Percentiles rank a stretch among this genome's conserved stretches.
These are phyloP conservation scores for Xylariales sp. DNA, from an alignment of 2,329 filamentous ascomycete species.

Conservation along the genomic window DNA sequence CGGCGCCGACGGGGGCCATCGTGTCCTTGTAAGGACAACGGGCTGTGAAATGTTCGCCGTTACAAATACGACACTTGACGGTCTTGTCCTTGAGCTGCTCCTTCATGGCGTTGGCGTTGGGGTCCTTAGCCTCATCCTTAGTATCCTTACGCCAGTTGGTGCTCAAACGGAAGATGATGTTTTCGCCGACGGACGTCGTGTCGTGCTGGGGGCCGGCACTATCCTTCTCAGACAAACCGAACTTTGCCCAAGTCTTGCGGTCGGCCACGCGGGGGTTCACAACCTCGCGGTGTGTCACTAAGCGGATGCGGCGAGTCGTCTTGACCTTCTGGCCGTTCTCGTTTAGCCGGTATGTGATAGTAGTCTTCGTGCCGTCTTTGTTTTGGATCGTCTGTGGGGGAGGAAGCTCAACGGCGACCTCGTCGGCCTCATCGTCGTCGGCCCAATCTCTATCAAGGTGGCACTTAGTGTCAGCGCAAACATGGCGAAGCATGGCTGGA, in stretches of 20 bases:
- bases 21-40: slow-evolving; percentile 99
- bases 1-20: slow-evolving; percentile 86
- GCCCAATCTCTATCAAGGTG: slow-evolving; percentile 77
- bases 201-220: slow-evolving; percentile 83
- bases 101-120: slow-evolving; percentile 79
- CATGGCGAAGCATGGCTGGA: not conserved
- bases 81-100: slow-evolving; percentile 97
- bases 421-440: slow-evolving; percentile 91
- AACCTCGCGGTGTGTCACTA: slow-evolving; percentile 88
- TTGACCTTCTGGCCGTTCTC: slow-evolving; percentile 97
- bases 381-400: slow-evolving; percentile 90
- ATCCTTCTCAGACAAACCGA: slow-evolving; percentile 90
- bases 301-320: slow-evolving; percentile 94
- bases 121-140: slow-evolving; percentile 80
- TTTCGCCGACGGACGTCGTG: slow-evolving; percentile 94
- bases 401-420: slow-evolving; percentile 76
- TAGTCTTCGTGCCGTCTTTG: slow-evolving; percentile 98
- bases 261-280: slow-evolving; percentile 98
- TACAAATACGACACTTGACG: slow-evolving; percentile 99
- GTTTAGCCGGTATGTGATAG: slow-evolving; percentile 89
- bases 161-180: slow-evolving; percentile 95
- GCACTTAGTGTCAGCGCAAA: slow-evolving; percentile 18
- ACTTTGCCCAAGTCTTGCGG: slow-evolving; percentile 92
- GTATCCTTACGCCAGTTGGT: slow-evolving; percentile 94
- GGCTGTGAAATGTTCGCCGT: slow-evolving; percentile 98